Conservation (phyloP, 2,329 filamentous ascomycete species). For the Westerdykella sp. region DNA sequence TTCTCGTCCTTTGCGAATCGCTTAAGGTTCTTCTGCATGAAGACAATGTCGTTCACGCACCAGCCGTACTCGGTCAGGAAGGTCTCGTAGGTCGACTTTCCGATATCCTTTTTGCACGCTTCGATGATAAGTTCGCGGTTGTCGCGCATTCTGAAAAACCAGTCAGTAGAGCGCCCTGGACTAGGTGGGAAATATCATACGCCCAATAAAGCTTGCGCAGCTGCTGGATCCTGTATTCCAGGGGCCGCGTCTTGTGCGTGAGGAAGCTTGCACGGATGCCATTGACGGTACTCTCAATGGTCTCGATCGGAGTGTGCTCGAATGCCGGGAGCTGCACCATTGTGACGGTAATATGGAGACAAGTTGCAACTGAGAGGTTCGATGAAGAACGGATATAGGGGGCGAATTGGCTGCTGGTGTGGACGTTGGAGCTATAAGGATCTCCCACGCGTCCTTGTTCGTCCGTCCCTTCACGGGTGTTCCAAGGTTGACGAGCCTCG, state of each 20-base stretch:
- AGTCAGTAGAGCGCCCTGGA: slow-evolving; percentile 5
- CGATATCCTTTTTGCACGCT: slow-evolving; percentile 70
- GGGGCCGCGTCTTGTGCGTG: slow-evolving; percentile 71
- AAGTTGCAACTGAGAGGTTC: too few relatives aligned
- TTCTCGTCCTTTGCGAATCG: slow-evolving; percentile 79
- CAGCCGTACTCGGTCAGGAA: slow-evolving; percentile 69
- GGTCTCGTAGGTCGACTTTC: slow-evolving; percentile 71
- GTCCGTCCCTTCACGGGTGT: too few relatives aligned
- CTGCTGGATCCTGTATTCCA: slow-evolving; percentile 77
- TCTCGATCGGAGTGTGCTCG: slow-evolving; percentile 32
- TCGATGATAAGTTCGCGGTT: slow-evolving; percentile 65
- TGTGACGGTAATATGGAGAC: background rate
- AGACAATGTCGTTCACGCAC: slow-evolving; percentile 74
- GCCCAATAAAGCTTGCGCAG: slow-evolving; percentile 95
- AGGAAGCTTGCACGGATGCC: slow-evolving; percentile 63
- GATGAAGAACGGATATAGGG: too few relatives aligned
- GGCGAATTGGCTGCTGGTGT: too few relatives aligned
- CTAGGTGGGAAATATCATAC: slow-evolving; percentile 30
- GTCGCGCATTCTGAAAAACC: slow-evolving; percentile 57
- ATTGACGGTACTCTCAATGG: slow-evolving; percentile 35
- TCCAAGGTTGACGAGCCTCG: too few relatives aligned
- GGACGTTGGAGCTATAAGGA: too few relatives aligned
- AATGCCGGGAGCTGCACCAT: slow-evolving; percentile 27
- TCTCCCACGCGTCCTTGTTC: too few relatives aligned
- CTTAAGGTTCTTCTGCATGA: slow-evolving; percentile 69